These are phyloP conservation scores for Phialocephala sp. DNA, from an alignment of 2,329 filamentous ascomycete genomes.

Conservation along the genomic window DNA sequence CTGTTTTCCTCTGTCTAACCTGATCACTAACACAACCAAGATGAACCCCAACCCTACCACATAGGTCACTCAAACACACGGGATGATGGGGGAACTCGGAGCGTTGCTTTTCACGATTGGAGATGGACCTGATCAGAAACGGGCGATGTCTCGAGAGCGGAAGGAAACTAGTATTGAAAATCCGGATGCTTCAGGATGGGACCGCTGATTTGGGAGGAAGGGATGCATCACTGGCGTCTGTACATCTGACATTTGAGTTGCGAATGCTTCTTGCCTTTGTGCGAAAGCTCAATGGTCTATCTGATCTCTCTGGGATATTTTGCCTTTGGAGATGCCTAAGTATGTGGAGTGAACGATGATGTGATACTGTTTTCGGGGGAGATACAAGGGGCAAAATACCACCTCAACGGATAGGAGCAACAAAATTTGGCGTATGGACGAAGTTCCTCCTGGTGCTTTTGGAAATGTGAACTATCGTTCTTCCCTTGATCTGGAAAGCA, in stretches of 20 bases:
- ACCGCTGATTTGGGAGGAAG: conserved; percentile 39
- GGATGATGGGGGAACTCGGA: conserved; percentile 26
- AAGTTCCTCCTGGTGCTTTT: background rate
- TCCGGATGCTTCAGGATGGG: conserved; percentile 35
- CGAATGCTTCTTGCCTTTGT: conserved; percentile 36
- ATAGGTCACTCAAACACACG: conserved; percentile 51
- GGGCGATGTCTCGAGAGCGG: conserved; percentile 38
- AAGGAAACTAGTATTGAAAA: conserved; percentile 21
- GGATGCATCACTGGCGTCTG: conserved; percentile 42
- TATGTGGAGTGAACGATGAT: background rate
- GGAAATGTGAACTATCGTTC: background rate
- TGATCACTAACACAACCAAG: conserved; percentile 47
- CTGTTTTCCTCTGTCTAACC: conserved; percentile 3
- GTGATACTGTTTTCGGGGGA: background rate
- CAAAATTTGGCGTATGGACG: background rate
- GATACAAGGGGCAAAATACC: background rate
- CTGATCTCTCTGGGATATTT: conserved; percentile 14
- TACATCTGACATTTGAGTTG: conserved; percentile 39
- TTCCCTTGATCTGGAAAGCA: background rate
- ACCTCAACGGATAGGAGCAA: background rate
- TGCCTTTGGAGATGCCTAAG: background rate
- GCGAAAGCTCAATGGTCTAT: conserved; percentile 33
- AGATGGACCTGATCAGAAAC: conserved; percentile 38
- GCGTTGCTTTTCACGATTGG: conserved; percentile 24
- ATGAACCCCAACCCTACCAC: conserved; percentile 88